Evolutionary conservation across 345 rosid species (phyloP), one percentile per base, ranked within the genome.

Genomic region (Eucalyptus sideroxylon): DNA sequence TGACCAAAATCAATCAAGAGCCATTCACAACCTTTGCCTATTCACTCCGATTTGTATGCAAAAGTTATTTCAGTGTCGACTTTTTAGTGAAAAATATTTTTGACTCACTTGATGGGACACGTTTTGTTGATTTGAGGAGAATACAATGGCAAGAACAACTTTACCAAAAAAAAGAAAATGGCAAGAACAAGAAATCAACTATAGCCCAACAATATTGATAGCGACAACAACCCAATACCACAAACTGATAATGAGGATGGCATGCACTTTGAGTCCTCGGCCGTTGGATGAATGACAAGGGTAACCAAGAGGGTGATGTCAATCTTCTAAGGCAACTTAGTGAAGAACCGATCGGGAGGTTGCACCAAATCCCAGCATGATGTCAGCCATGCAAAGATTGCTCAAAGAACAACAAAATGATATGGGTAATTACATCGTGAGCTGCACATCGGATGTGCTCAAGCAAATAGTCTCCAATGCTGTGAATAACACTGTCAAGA

Each of bases 41-140:
- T 4, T n/a, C 40, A n/a, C 11, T 67, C 40, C 3, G 5, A 31
- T 67, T 37, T 37, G 34, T 50, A 50, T 50, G 19, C 53, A 50
- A 50, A 50, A 16, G 0, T 1, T 16, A 50, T 50, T 50, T 50
- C 2, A 3, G 5, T 19, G 7, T 69, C 2, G 7, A 34, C 3
- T 69, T 67, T 67, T 67, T 10, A 37, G 42, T 5, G 4, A 34
- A 31, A 69, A 2, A 59, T 11, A 10, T 26, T 59, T 59, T 59
- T 59, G 65, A 11, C 65, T 5, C 30, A 11, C 65, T 11, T 26
- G 15, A 59, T 59, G 37, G 31, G 16, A 67, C 11, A 31, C 11
- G 34, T 17, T 34, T 34, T 34, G 81, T 69, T 34, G 44, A 69
- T 34, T 34, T 31, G 2, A 16, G 21, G 44, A 69, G 7, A 17